Base-by-base conservation (phyloP, 1,284 basidiomycete genomes). In the Wolfiporia cocos region DNA sequence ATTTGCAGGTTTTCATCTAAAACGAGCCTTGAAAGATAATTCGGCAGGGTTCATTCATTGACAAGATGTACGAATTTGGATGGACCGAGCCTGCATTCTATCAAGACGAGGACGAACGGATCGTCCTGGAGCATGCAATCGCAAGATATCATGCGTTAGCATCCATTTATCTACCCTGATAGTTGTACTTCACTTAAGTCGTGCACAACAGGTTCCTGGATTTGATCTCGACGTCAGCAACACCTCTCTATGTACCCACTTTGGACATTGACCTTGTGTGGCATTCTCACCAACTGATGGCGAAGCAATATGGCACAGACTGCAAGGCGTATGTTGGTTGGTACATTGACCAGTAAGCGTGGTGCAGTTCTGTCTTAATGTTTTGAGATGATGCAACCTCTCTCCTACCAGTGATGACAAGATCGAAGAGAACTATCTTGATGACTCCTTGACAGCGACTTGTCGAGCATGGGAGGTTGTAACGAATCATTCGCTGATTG, bases 1-100 rank as follows among this genome's bases (percentile, higher is more conserved):
- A 11, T 26, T 15, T 10, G n/a, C 21, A 26, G 20, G 31, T 14
- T 14, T 14, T 5, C 17, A 5, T 17, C 32, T 18, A 9, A 28
- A 4, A 10, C 9, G 21, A 28, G 17, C 10, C 20, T 18, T 24
- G 4, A 5, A 26, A 73, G 74, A 71, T 76, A 5, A 49, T 80
- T 9, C 73, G 78, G 0, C 79, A 82, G 56, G 68, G 67, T 2
- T 65, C 65, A 0, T 82, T 81, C 48, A 62, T 78, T 5, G 49
- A 61, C 44, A 79, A 53, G 42, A 54, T 56, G 53, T 44, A 51
- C 20, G 11, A 34, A 15, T 48, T 54, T 17, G 54, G 51, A 2
- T 56, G 54, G 54, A 53, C 51, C 1, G 37, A 40, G 21, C 41
- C 46, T 2, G 45, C 44, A 2, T 50, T 40, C 21, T 54, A 54